Evolutionary conservation across 805 yeast species (phyloP).

Genomic region (Saturnispora silvae): DNA sequence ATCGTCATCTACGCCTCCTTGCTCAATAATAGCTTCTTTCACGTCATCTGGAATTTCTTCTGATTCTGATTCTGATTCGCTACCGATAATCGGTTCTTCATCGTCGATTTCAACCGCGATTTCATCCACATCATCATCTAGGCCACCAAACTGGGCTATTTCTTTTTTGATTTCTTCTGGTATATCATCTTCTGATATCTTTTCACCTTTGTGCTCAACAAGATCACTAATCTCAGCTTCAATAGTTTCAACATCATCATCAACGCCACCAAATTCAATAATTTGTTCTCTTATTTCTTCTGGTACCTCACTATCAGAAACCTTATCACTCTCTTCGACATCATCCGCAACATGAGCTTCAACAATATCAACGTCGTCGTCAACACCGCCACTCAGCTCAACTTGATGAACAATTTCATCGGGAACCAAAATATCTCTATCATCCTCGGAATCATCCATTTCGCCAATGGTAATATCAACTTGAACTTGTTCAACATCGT

Average conservation of each 20-base stretch:
- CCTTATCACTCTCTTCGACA: background rate
- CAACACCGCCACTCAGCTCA: background rate
- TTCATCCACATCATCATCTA: slow-evolving; percentile 5
- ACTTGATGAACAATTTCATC: slow-evolving; percentile 8
- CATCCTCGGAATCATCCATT: slow-evolving; percentile 4
- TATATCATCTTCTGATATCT: slow-evolving; percentile 4
- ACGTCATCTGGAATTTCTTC: slow-evolving; percentile 7
- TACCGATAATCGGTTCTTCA: background rate
- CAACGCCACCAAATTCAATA: background rate
- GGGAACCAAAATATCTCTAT: slow-evolving; percentile 3
- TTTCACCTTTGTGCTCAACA: slow-evolving; percentile 3
- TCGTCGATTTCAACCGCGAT: slow-evolving; percentile 1
- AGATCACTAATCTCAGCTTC: slow-evolving; percentile 10
- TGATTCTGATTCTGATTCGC: slow-evolving; percentile 6
- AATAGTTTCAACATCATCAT: slow-evolving; percentile 5
- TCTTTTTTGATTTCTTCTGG: slow-evolving; percentile 3
- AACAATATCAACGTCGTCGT: slow-evolving; percentile 1
- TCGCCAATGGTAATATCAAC: slow-evolving; percentile 9
- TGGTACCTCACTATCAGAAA: slow-evolving; percentile 8
- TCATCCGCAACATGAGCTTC: slow-evolving; percentile 1
- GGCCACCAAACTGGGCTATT: background rate
- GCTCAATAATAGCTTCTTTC: background rate
- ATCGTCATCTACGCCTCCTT: slow-evolving; percentile 4
- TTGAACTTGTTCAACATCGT: slow-evolving; percentile 9
- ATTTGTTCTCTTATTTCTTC: slow-evolving; percentile 1